These are phyloP conservation scores for Blastobotrys terrestris DNA, from an alignment of 805 yeast species.

Conservation along the genomic window DNA sequence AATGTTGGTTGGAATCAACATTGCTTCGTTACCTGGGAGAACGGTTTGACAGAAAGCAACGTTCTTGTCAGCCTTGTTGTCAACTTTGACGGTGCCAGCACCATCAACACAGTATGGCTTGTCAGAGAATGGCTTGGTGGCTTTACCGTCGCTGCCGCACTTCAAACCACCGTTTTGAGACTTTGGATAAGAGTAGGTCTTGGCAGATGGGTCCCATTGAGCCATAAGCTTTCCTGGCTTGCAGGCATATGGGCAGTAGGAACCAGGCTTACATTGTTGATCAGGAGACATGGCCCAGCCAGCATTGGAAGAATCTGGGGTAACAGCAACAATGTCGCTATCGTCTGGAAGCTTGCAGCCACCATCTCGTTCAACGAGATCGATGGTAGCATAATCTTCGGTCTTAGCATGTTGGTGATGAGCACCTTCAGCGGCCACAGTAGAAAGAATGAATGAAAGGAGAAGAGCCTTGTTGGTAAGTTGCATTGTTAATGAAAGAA, in stretches of 20 bases:
- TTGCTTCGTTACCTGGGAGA: conserved; percentile 89
- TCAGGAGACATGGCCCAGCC: conserved; percentile 89
- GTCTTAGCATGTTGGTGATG: conserved; percentile 5
- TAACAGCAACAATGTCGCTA: conserved; percentile 64
- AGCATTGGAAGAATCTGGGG: conserved; percentile 49
- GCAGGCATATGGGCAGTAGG: conserved; percentile 88
- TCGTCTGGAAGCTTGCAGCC: conserved; percentile 62
- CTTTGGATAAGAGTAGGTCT: conserved; percentile 67
- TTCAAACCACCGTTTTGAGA: conserved; percentile 79
- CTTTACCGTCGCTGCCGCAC: conserved; percentile 65
- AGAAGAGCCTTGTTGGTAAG: background rate
- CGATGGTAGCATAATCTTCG: background rate
- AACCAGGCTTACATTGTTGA: conserved; percentile 65
- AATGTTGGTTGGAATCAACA: conserved; percentile 79
- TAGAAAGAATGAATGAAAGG: background rate
- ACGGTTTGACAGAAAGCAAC: conserved; percentile 92
- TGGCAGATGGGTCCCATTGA: conserved; percentile 79
- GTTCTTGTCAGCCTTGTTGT: conserved; percentile 47
- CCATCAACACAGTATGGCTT: conserved; percentile 70
- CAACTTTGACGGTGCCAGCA: conserved; percentile 61
- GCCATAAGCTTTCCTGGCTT: conserved; percentile 81
- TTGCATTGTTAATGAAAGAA: background rate
- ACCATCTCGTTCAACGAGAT: conserved; percentile 14
- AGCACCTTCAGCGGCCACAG: background rate
- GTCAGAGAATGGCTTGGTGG: conserved; percentile 54